Percentiles rank a stretch among this genome's conserved stretches.
phyloP scores from a whole-genome alignment of 139 green algal genomes.

The Micractinium conductrix region DNA sequence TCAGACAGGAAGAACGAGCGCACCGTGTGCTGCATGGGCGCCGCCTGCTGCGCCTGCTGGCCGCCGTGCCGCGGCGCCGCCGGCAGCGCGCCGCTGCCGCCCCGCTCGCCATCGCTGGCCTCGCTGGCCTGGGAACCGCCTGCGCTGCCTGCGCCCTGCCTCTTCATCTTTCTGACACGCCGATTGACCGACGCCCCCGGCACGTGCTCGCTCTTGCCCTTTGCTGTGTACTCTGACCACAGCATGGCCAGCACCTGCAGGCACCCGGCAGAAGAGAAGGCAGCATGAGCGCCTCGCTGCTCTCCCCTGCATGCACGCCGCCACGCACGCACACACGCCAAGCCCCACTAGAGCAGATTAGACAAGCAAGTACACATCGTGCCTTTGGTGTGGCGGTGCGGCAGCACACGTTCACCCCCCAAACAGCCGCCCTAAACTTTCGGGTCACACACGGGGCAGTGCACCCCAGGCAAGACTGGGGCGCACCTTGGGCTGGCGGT shows the following conservation, averaged over 20 bases:
- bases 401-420: too few relatives aligned
- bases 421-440: background rate
- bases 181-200: too few relatives aligned
- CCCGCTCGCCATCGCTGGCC: background rate
- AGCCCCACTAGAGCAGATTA: too few relatives aligned
- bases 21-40: background rate
- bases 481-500: constrained; percentile 34
- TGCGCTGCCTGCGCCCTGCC: too few relatives aligned
- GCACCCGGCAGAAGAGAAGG: background rate
- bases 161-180: too few relatives aligned
- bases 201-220: background rate
- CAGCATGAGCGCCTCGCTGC: background rate
- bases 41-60: background rate
- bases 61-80: background rate
- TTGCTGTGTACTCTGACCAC: constrained; percentile 5
- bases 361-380: too few relatives aligned
- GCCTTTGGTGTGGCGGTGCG: too few relatives aligned
- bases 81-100: background rate
- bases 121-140: too few relatives aligned
- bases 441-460: too few relatives aligned
- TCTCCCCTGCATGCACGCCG: too few relatives aligned
- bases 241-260: constrained; percentile 29
- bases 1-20: background rate
- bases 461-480: too few relatives aligned
- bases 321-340: too few relatives aligned